Evolutionary conservation across 805 yeast genomes (phyloP).

Genomic region (Zygoascus bituminiphila): DNA sequence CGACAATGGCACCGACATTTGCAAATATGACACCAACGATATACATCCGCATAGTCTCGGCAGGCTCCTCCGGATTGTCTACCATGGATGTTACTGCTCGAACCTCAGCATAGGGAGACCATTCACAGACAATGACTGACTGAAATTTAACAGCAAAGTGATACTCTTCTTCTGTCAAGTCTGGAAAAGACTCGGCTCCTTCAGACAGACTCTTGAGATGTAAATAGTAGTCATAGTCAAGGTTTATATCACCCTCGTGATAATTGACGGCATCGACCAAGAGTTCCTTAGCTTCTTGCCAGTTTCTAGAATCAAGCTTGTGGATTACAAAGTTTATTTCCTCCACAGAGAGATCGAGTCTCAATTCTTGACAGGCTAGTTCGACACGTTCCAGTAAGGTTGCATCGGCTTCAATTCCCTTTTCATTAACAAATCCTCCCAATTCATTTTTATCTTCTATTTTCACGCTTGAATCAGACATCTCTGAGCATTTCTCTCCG

Average conservation of each 20-base stretch:
- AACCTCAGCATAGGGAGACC: conserved; percentile 54
- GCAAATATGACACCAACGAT: conserved; percentile 46
- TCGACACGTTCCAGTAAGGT: conserved; percentile 21
- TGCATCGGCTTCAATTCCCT: background rate
- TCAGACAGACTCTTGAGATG: conserved; percentile 27
- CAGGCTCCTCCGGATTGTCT: conserved; percentile 41
- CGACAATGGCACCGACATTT: conserved; percentile 48
- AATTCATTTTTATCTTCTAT: background rate
- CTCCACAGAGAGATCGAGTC: conserved; percentile 33
- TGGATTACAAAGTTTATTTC: conserved; percentile 21
- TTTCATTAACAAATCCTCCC: background rate
- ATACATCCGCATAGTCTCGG: conserved; percentile 48
- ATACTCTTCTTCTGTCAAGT: conserved; percentile 23
- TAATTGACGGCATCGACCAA: conserved; percentile 33
- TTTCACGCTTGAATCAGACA: background rate
- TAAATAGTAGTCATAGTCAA: conserved; percentile 32
- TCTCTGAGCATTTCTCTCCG: background rate
- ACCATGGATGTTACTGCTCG: conserved; percentile 44
- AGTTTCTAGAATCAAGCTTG: background rate
- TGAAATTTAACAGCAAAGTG: conserved; percentile 31
- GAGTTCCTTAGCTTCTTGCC: conserved; percentile 6
- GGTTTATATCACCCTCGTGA: conserved; percentile 41
- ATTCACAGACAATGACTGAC: conserved; percentile 31
- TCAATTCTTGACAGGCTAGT: conserved; percentile 41
- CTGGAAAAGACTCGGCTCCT: conserved; percentile 20